A percentile compares a stretch with the other conserved stretches of the same genome.
Conservation (phyloP, 2,329 filamentous ascomycete genomes). For the Pseudocercospora ulei region DNA sequence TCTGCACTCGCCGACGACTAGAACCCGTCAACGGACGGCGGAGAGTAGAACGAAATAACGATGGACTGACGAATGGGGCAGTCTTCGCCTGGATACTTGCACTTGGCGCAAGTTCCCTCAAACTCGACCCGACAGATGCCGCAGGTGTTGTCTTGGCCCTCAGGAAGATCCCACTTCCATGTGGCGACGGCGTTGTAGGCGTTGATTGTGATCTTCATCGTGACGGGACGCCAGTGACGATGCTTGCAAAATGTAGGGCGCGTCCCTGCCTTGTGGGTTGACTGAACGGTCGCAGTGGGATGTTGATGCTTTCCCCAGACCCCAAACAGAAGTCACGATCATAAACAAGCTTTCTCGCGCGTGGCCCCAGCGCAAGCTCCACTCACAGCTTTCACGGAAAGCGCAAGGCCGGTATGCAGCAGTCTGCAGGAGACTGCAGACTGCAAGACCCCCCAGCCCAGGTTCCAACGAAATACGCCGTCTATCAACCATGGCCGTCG, state of each 20-base stretch:
- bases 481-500: slow-evolving; percentile 4
- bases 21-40: slow-evolving; percentile 9
- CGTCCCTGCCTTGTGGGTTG: neutral
- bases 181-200: slow-evolving; percentile 90
- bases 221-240: slow-evolving; percentile 11
- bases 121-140: slow-evolving; percentile 98
- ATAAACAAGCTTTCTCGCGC: too few species aligned
- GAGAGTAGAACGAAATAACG: slow-evolving; percentile 18
- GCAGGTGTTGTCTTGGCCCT: slow-evolving; percentile 74
- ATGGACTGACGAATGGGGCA: slow-evolving; percentile 70
- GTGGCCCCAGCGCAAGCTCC: too few species aligned
- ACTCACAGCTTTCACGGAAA: too few species aligned
- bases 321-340: too few species aligned
- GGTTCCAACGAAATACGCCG: neutral
- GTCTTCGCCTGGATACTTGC: slow-evolving; percentile 95
- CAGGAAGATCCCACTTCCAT: slow-evolving; percentile 95
- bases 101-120: slow-evolving; percentile 93
- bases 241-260: neutral
- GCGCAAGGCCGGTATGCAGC: too few species aligned
- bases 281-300: too few species aligned
- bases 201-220: slow-evolving; percentile 91
- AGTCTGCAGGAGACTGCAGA: too few species aligned
- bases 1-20: slow-evolving; percentile 91
- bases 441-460: too few species aligned
- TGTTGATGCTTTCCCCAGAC: too few species aligned